Evolutionary conservation across 768 basidiomycete genomes (phyloP).

Genomic region (Pilatotrama ljubarskyi): DNA sequence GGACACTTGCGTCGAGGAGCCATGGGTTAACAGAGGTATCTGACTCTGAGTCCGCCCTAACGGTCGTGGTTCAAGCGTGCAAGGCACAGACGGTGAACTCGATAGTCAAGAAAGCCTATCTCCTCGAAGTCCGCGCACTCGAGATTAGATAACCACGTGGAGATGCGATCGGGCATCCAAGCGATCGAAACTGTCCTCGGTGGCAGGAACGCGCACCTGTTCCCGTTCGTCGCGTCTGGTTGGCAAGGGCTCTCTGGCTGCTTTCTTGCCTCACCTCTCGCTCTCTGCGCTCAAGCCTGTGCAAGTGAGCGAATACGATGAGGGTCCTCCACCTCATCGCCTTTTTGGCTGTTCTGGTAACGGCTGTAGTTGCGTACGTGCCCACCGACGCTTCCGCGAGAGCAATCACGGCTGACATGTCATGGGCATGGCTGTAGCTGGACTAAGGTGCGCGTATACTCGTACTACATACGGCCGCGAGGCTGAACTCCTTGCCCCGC

Average conservation of each 20-base stretch:
- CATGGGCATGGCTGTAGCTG: slow-evolving; percentile 44
- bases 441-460: slow-evolving; percentile 56
- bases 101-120: no score
- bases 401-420: slow-evolving; percentile 2
- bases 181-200: slow-evolving; percentile 6
- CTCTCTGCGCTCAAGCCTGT: not conserved
- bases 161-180: slow-evolving; percentile 7
- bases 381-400: not conserved
- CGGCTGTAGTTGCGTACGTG: slow-evolving; percentile 61
- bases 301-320: slow-evolving; percentile 39
- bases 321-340: slow-evolving; percentile 47
- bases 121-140: not conserved
- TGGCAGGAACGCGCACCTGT: not conserved
- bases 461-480: not conserved
- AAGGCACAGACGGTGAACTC: not conserved
- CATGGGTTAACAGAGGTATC: no score
- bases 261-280: not conserved
- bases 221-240: not conserved
- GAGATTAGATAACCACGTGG: slow-evolving; percentile 25
- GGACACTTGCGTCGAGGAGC: slow-evolving; percentile 66
- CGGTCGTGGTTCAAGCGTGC: no score
- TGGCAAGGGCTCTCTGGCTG: not conserved
- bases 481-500: not conserved
- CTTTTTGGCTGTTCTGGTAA: slow-evolving; percentile 52
- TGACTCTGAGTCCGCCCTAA: no score